These are phyloP conservation scores for Sutorius eximius DNA, from an alignment of 1,284 basidiomycete genomes.

Conservation along the genomic window DNA sequence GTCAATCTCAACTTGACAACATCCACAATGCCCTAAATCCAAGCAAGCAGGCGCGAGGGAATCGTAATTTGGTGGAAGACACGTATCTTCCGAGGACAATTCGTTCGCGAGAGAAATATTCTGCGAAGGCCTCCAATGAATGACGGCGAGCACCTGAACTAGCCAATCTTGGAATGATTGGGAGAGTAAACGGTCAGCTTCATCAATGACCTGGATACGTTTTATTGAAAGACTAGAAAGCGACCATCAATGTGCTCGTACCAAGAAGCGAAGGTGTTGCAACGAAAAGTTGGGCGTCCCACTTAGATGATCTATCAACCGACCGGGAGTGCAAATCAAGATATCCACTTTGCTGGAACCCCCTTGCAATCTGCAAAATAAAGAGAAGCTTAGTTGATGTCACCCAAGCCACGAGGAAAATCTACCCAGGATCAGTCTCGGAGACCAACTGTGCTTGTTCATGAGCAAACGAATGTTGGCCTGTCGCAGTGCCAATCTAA, in stretches of 20 bases:
- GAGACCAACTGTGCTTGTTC: slow-evolving; percentile 74
- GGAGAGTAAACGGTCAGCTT: slow-evolving; percentile 92
- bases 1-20: slow-evolving; percentile 48
- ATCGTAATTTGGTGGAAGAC: slow-evolving; percentile 41
- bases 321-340: slow-evolving; percentile 92
- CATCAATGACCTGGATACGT: slow-evolving; percentile 81
- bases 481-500: slow-evolving; percentile 78
- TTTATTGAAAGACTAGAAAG: slow-evolving; percentile 2
- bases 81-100: slow-evolving; percentile 5
- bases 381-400: neutral
- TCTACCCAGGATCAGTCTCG: slow-evolving; percentile 50
- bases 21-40: slow-evolving; percentile 44
- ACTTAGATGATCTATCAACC: slow-evolving; percentile 91
- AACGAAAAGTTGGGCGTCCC: slow-evolving; percentile 89
- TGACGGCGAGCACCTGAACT: slow-evolving; percentile 73
- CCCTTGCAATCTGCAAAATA: slow-evolving; percentile 51
- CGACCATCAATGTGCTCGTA: slow-evolving; percentile 29
- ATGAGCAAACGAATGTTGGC: slow-evolving; percentile 82
- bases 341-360: slow-evolving; percentile 92
- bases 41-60: slow-evolving; percentile 60
- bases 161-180: slow-evolving; percentile 98
- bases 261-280: slow-evolving; percentile 92
- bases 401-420: neutral
- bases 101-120: neutral
- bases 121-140: slow-evolving; percentile 46